Evolutionary conservation across 805 yeast genomes (phyloP), one percentile per base, ranked within the genome.

Genomic region (Teunomyces kruisii): DNA sequence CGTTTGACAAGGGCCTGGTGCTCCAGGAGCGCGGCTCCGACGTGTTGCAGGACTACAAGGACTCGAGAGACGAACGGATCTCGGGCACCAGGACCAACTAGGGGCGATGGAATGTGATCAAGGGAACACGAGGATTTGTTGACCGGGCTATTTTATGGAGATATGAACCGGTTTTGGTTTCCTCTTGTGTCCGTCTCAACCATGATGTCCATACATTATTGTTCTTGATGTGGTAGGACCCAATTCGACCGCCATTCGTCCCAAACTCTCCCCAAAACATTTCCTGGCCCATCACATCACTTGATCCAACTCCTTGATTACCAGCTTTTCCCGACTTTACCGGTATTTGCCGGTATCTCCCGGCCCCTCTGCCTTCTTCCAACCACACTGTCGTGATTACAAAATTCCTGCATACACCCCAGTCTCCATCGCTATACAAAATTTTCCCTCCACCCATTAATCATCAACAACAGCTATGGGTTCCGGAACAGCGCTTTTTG

Each of bases 401-500:
- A 35, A 35, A 19, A 12, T 38, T 38, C 40, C 40, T 38, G 40
- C 32, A 38, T 13, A 17, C 7, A 3, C 28, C 9, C 28, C 5
- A 10, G 3, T 19, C 16, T 35, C 16, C 38, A 35, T 35, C 32
- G 40, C 30, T 26, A 10, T 31, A 13, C 33, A 37, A 37, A 31
- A 39, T 39, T 40, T 40, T 29, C 19, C 19, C 6, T 13, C 14
- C 22, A 19, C 22, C 22, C 3, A 22, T 16, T 13, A 4, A 17
- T 32, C 31, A 30, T 38, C 32, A 14, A 30, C 32, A n/a, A 19
- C 17, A 40, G n/a, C 19, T n/a, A 50, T 48, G 53, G 44, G 48
- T 9, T 36, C 40, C 14, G 55, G 52, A 12, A 28, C 46, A 29
- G 40, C 40, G 16, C 37, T 49, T 28, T 47, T 56, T 43, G 54